Conservation (phyloP, 768 basidiomycete species). For the Lactarius evosmus region DNA sequence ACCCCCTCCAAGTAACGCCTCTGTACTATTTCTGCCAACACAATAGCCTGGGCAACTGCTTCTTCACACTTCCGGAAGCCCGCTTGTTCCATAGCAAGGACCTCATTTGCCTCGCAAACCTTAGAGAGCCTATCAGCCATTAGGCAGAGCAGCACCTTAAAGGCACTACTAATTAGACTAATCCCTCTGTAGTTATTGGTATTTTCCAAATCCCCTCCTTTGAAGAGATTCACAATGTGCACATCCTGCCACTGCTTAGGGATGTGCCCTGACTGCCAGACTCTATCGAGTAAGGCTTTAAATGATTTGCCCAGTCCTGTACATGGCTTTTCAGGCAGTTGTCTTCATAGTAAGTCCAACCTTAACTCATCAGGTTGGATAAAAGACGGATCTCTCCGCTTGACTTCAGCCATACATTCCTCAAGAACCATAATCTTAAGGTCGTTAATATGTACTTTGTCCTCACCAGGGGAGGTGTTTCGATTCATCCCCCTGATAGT, state of each 20-base stretch:
- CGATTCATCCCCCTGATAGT: neutral
- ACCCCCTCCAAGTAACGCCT: neutral
- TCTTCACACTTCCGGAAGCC: slow-evolving; percentile 25
- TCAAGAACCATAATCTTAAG: slow-evolving; percentile 4
- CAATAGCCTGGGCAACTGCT: slow-evolving; percentile 24
- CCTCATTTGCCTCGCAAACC: neutral
- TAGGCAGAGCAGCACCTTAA: slow-evolving; percentile 21
- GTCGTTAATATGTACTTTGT: neutral
- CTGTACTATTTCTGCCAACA: slow-evolving; percentile 23
- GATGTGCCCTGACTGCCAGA: neutral
- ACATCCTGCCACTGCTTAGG: slow-evolving; percentile 20
- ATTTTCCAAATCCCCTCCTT: slow-evolving; percentile 20
- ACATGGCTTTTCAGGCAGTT: rapidly evolving
- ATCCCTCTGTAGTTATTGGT: slow-evolving; percentile 25
- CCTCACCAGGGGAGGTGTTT: slow-evolving; percentile 4
- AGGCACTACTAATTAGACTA: slow-evolving; percentile 20
- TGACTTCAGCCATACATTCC: neutral
- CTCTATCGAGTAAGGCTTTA: rapidly evolving
- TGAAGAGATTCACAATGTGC: slow-evolving; percentile 15
- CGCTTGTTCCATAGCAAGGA: neutral
- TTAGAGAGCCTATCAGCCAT: slow-evolving; percentile 10
- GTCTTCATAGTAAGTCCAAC: neutral
- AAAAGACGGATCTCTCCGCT: neutral
- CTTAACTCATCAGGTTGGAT: neutral
- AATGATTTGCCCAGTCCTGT: neutral